These are phyloP conservation scores for Phytophthora crassamura DNA, from an alignment of 352 stramenopile genomes.

Conservation along the genomic window DNA sequence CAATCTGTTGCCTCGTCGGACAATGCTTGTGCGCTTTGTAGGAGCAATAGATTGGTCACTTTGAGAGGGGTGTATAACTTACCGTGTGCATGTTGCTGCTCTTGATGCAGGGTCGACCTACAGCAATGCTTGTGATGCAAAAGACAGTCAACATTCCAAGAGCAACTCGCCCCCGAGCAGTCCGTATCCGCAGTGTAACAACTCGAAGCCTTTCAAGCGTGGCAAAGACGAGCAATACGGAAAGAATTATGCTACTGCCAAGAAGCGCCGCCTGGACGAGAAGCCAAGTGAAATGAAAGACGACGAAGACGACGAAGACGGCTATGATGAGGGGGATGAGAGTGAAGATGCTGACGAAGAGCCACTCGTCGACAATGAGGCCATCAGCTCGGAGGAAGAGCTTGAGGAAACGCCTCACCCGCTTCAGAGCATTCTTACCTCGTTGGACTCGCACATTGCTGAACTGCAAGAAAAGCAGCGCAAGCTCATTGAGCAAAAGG, in stretches of 20 bases:
- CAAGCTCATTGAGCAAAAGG: constrained; percentile 57
- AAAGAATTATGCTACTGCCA: constrained; percentile 35
- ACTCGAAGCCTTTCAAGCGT: constrained; percentile 28
- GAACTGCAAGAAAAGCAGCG: constrained; percentile 54
- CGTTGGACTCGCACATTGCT: constrained; percentile 46
- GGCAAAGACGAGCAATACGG: constrained; percentile 44
- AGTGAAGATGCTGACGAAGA: constrained; percentile 30
- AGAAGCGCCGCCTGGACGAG: constrained; percentile 35
- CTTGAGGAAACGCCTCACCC: constrained; percentile 22
- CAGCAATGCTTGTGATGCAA: constrained; percentile 32
- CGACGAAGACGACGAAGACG: constrained; percentile 34
- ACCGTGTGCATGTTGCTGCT: constrained; percentile 5
- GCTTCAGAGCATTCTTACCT: constrained; percentile 41
- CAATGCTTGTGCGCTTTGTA: constrained; percentile 29
- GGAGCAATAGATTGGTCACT: no score
- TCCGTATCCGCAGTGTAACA: constrained; percentile 3
- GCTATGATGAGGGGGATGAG: constrained; percentile 19
- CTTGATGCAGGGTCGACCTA: constrained; percentile 34
- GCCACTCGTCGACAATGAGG: constrained; percentile 15
- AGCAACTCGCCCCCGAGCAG: constrained; percentile 13
- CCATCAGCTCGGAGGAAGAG: constrained; percentile 31
- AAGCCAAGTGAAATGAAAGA: constrained; percentile 17
- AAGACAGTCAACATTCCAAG: constrained; percentile 19
- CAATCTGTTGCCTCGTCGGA: constrained; percentile 35
- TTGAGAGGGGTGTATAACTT: no score